Evolutionary conservation across 331 rosid genomes (phyloP).

Genomic region (Rhamnella rubrinervis): DNA sequence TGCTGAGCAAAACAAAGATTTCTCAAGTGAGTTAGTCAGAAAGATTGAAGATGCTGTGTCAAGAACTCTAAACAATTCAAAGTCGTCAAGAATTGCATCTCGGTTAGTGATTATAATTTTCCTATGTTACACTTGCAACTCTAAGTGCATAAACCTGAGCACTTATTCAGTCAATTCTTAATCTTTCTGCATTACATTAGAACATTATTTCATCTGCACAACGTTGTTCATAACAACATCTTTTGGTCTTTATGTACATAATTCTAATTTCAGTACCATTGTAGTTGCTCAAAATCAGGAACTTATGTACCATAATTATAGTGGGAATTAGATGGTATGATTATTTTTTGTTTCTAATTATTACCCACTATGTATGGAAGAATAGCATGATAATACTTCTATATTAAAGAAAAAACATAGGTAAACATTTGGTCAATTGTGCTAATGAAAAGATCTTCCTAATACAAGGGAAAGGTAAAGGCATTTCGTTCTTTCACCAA

Average conservation of each 20-base stretch:
- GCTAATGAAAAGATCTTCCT: too few relatives aligned
- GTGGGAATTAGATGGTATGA: too few relatives aligned
- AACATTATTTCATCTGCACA: not conserved
- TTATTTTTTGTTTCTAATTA: not conserved
- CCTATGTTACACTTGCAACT: not conserved
- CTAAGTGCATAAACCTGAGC: not conserved
- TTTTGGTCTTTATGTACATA: too few relatives aligned
- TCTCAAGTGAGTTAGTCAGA: conserved; percentile 61
- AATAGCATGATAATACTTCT: too few relatives aligned
- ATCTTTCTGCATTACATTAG: not conserved
- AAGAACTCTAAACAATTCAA: conserved; percentile 61
- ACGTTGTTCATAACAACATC: not conserved
- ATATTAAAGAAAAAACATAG: too few relatives aligned
- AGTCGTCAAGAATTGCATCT: conserved; percentile 52
- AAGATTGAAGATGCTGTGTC: conserved; percentile 85
- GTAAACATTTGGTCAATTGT: too few relatives aligned
- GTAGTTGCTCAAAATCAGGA: too few relatives aligned
- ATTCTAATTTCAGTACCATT: too few relatives aligned
- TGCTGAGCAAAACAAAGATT: conserved; percentile 77
- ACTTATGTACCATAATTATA: too few relatives aligned
- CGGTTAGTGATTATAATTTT: conserved; percentile 52
- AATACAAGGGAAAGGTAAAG: too few relatives aligned
- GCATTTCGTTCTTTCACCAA: too few relatives aligned
- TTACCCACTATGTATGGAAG: too few relatives aligned
- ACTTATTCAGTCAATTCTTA: not conserved